Conservation (phyloP, 2,329 filamentous ascomycete species). For the Beauveria brongniartii region DNA sequence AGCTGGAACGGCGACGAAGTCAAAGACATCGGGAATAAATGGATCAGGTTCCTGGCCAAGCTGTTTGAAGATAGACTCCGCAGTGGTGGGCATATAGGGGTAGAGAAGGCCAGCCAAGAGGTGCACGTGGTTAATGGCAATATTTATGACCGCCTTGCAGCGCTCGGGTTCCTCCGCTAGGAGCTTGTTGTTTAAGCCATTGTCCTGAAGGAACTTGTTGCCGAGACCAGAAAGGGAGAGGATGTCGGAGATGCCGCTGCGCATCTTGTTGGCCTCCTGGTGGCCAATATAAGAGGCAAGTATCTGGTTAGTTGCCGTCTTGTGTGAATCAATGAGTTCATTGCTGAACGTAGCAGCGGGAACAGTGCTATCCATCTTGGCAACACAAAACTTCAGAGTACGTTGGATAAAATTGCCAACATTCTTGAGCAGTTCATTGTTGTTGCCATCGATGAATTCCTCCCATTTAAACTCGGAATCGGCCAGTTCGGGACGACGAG, state of each 20-base stretch:
- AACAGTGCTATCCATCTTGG: slow-evolving; percentile 63
- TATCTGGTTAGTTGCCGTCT: slow-evolving; percentile 56
- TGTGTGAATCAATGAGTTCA: slow-evolving; percentile 43
- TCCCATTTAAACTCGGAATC: slow-evolving; percentile 89
- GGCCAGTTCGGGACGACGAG: slow-evolving; percentile 73
- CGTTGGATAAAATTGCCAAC: slow-evolving; percentile 69
- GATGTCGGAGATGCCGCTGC: slow-evolving; percentile 55
- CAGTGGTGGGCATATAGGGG: slow-evolving; percentile 80
- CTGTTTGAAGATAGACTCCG: slow-evolving; percentile 68
- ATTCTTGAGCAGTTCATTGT: slow-evolving; percentile 76
- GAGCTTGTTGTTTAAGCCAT: slow-evolving; percentile 46
- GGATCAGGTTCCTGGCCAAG: slow-evolving; percentile 48
- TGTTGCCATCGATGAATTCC: slow-evolving; percentile 75
- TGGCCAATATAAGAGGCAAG: slow-evolving; percentile 60
- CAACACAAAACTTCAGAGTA: slow-evolving; percentile 66
- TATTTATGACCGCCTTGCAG: slow-evolving; percentile 55
- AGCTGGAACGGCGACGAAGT: slow-evolving; percentile 50
- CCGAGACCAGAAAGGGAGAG: slow-evolving; percentile 57
- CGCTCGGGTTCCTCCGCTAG: slow-evolving; percentile 46
- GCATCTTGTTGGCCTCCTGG: slow-evolving; percentile 64
- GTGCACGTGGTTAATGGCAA: slow-evolving; percentile 77
- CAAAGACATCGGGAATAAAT: slow-evolving; percentile 60
- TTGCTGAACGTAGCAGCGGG: slow-evolving; percentile 52
- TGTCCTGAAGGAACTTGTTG: slow-evolving; percentile 44
- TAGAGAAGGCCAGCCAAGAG: slow-evolving; percentile 70